Base-by-base conservation (phyloP, 768 basidiomycete species). In the Rhizopogon vinicolor region DNA sequence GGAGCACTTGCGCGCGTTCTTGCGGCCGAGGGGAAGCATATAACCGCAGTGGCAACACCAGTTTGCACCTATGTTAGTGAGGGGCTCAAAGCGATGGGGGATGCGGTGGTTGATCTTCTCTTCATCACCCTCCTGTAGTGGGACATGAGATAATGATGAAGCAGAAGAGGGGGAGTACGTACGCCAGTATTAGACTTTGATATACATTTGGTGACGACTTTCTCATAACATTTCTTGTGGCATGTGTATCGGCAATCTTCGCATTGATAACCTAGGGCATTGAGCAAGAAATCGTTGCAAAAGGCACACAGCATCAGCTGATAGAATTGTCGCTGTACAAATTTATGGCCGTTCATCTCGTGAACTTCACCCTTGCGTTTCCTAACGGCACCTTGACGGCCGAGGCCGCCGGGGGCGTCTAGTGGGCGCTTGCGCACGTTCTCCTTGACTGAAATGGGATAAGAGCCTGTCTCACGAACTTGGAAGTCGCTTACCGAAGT, bases 31-130 rank as follows among this genome's bases (percentile, higher is more conserved):
- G 53, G 97, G 95, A 25, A 97, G 82, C 83, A 99, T 95, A 66
- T 95, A 97, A 59, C 97, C 97, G 69, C 97, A 99, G 70, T 99
- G 97, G 69, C 97, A 99, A 72, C 97, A 99, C 97, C 97, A 99
- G 66, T 96, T 98, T 16, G 97, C 92, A 43, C 93, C 91, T 54
- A 98, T 87, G 72, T 97, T 98, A 58, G 94, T 98, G 64, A 97
- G 84, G 16, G 95, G 87, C 63, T 95, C 93, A 75, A 99, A 99
- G 19, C 97, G 88, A 72, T 99, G 97, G 52, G 97, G 97, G 63
- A 99, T 98, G 51, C 97, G 90, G 73, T 99, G 97, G 65, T 99
- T 98, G 70, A 98, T 94, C 74, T 97, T 96, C 72, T 98, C 96
- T 71, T 90, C 96, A 71, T 99, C 97, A 49, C 86, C 91, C 62